These are phyloP conservation scores for Colletotrichum orchidophilum DNA, from an alignment of 2,329 filamentous ascomycete genomes.

Conservation along the genomic window DNA sequence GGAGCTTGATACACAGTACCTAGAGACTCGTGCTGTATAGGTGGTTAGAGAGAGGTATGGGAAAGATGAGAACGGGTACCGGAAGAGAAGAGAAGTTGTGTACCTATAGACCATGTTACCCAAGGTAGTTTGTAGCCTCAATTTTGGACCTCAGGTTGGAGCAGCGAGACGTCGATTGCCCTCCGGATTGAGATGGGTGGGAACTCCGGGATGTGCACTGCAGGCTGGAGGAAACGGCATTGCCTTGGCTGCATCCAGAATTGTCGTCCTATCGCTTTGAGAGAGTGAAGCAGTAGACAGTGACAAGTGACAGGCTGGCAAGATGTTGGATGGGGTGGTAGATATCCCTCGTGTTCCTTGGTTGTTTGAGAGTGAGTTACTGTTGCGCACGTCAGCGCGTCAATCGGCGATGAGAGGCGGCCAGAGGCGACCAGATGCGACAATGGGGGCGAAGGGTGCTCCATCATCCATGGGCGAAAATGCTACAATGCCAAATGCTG, in stretches of 20 bases:
- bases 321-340: neutral
- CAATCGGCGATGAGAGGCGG: neutral
- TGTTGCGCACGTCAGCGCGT: neutral
- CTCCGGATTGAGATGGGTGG: slow-evolving; percentile 19
- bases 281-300: too few species aligned
- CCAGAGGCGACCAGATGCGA: too few species aligned
- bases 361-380: slow-evolving; percentile 4
- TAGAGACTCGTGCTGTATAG: neutral
- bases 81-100: neutral
- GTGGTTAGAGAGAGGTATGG: neutral
- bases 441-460: neutral
- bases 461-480: neutral
- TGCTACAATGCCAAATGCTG: neutral
- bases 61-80: neutral
- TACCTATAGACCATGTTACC: neutral
- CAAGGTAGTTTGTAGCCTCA: too few species aligned
- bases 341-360: slow-evolving; percentile 5
- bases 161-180: neutral
- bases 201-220: neutral
- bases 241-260: neutral
- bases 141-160: neutral
- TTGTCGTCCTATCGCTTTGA: too few species aligned
- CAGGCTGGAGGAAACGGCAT: neutral
- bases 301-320: neutral
- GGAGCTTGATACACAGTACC: neutral